phyloP scores from a whole-genome alignment of 2,329 filamentous ascomycete species.

The Lizonia empirigonia region DNA sequence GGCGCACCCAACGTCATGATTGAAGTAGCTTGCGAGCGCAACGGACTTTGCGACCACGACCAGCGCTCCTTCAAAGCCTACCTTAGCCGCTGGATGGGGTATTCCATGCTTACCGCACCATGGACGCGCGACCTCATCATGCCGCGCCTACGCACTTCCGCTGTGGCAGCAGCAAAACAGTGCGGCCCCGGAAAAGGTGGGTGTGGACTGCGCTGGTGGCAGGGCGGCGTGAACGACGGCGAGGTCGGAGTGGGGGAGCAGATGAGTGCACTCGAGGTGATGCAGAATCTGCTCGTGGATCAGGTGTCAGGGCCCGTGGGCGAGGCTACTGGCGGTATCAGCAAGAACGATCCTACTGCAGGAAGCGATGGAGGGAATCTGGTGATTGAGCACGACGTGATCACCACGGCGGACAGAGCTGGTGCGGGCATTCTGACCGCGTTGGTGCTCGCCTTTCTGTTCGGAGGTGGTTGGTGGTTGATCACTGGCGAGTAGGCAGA shows the following conservation, averaged over 20 bases:
- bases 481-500: conserved; percentile 31
- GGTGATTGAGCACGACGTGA: conserved; percentile 34
- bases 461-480: conserved; percentile 61
- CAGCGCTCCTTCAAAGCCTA: conserved; percentile 54
- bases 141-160: conserved; percentile 59
- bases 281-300: conserved; percentile 54
- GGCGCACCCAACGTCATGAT: conserved; percentile 50
- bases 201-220: conserved; percentile 54
- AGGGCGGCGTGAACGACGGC: conserved; percentile 52
- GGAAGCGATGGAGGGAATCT: conserved; percentile 38
- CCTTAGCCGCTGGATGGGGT: conserved; percentile 50
- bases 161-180: conserved; percentile 59
- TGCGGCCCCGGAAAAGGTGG: conserved; percentile 58
- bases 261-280: conserved; percentile 62
- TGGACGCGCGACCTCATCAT: conserved; percentile 51
- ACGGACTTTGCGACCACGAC: conserved; percentile 53
- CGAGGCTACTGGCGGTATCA: conserved; percentile 59
- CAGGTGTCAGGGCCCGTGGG: conserved; percentile 48
- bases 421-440: conserved; percentile 71
- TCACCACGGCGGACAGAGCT: conserved; percentile 66
- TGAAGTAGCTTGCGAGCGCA: conserved; percentile 54
- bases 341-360: conserved; percentile 52
- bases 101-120: conserved; percentile 45
- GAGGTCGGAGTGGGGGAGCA: conserved; percentile 61
- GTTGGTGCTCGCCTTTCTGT: conserved; percentile 58